A percentile compares a stretch with the other conserved stretches of the same genome.
Conservation (phyloP, 2,329 filamentous ascomycete species). For the Tolypocladium tundrense region DNA sequence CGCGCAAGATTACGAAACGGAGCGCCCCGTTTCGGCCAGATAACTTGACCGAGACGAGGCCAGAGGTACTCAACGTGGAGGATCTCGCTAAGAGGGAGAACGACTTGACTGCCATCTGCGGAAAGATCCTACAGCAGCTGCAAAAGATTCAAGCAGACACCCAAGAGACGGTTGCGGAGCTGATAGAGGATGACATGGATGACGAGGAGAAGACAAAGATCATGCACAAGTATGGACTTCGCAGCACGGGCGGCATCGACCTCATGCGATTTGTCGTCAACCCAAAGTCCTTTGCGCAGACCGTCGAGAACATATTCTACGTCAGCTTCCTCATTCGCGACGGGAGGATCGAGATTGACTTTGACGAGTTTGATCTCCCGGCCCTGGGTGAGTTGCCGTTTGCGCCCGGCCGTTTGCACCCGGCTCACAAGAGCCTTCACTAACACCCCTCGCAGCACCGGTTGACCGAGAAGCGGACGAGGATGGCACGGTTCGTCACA, state of each 20-base stretch:
- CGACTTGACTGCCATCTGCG: conserved; percentile 69
- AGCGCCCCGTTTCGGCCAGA: conserved; percentile 60
- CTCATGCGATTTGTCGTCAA: conserved; percentile 86
- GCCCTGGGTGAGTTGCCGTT: conserved; percentile 55
- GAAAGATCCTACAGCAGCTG: conserved; percentile 59
- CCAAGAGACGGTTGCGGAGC: conserved; percentile 33
- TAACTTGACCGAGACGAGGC: conserved; percentile 59
- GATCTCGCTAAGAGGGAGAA: conserved; percentile 71
- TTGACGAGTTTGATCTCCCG: conserved; percentile 66
- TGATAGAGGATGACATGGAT: conserved; percentile 34
- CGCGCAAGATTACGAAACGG: conserved; percentile 59
- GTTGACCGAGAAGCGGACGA: conserved; percentile 32
- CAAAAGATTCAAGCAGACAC: conserved; percentile 33
- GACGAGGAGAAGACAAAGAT: conserved; percentile 37
- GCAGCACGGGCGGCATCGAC: conserved; percentile 60
- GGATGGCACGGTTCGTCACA: conserved; percentile 35
- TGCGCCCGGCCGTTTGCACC: neutral
- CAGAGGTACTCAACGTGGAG: conserved; percentile 64
- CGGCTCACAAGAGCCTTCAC: neutral
- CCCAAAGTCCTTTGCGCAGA: conserved; percentile 83
- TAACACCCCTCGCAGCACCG: conserved; percentile 15
- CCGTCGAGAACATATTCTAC: conserved; percentile 95
- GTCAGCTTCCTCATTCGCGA: conserved; percentile 89
- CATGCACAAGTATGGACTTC: conserved; percentile 56
- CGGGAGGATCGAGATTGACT: conserved; percentile 62